These are phyloP conservation scores for Aspergillus hancockii DNA, from an alignment of 495 filamentous ascomycete genomes.

Conservation along the genomic window DNA sequence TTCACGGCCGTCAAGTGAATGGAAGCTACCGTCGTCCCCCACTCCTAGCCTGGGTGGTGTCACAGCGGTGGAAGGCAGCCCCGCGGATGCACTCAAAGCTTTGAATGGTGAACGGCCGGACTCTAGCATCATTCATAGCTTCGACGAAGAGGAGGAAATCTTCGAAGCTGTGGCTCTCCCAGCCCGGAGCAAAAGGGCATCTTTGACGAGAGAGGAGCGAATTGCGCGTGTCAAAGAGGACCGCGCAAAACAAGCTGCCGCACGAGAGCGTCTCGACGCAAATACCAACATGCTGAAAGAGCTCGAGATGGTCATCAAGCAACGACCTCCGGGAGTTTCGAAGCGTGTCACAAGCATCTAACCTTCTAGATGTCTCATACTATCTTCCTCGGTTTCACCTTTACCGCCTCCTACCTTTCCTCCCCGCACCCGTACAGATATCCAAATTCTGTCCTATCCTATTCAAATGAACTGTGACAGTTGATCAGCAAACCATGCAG, in stretches of 20 bases:
- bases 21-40: conserved; percentile 75
- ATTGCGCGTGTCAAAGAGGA: conserved; percentile 89
- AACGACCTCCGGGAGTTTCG: conserved; percentile 53
- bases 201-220: conserved; percentile 82
- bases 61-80: conserved; percentile 83
- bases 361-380: conserved; percentile 13
- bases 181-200: conserved; percentile 59
- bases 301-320: conserved; percentile 83
- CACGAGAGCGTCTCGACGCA: conserved; percentile 71
- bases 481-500: conserved; percentile 22
- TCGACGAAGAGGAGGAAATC: conserved; percentile 72
- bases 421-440: conserved; percentile 15
- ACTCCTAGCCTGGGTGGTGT: conserved; percentile 77
- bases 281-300: conserved; percentile 88
- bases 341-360: conserved; percentile 53
- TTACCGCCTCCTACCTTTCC: conserved; percentile 10
- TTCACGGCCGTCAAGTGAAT: conserved; percentile 64
- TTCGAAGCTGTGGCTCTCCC: conserved; percentile 88
- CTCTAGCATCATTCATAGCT: conserved; percentile 29
- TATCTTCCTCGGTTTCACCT: conserved; percentile 7
- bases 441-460: conserved; percentile 1
- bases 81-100: conserved; percentile 71
- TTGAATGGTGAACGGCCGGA: conserved; percentile 64
- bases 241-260: conserved; percentile 64
- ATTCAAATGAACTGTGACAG: conserved; percentile 12